Base-by-base conservation (phyloP, 257 asterid species). In the Nicotiana sylvestris region DNA sequence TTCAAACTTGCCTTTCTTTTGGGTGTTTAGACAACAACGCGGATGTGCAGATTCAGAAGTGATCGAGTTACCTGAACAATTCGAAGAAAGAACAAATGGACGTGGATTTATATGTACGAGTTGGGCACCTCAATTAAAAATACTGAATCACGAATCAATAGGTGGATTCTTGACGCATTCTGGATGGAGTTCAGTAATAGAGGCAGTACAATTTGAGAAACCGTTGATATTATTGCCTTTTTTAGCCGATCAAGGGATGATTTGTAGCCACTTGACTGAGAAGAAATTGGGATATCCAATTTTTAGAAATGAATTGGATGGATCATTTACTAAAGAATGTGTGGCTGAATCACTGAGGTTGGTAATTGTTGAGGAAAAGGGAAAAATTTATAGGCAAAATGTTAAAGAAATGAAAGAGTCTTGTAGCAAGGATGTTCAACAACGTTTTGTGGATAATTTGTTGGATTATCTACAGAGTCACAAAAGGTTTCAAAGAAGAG, bases 121-220 rank as follows among this genome's bases (percentile, higher is more conserved):
- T 67, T 88, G 90, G 90, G 88, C 83, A 0, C 91, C 91, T 10
- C 91, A 88, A 43, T 5, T 84, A 53, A 84, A 82, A 46, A 78
- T 88, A 76, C 60, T 85, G 51, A 78, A 87, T 46, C 88, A 87
- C 72, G 88, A 77, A 15, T 85, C 87, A 6, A 78, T 87, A 2
- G 88, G 90, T 11, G 88, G 87, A 16, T 70, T 85, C 84, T 81
- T 87, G 85, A 77, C 78, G 16, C 90, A 85, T 81, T 85, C 86
- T 6, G 90, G 90, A 2, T 86, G 88, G 90, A 84, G 85, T 78
- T 84, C 90, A 0, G 91, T 88, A 4, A 81, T 86, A 60, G 89
- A 88, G 68, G 89, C 89, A 2, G 29, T 85, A 51, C 69, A 61
- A 16, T 72, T 62, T 58, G 87, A 85, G 16, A 69, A 46, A 46